Base-by-base conservation (phyloP, 345 rosid species). In the Boechera retrofracta region DNA sequence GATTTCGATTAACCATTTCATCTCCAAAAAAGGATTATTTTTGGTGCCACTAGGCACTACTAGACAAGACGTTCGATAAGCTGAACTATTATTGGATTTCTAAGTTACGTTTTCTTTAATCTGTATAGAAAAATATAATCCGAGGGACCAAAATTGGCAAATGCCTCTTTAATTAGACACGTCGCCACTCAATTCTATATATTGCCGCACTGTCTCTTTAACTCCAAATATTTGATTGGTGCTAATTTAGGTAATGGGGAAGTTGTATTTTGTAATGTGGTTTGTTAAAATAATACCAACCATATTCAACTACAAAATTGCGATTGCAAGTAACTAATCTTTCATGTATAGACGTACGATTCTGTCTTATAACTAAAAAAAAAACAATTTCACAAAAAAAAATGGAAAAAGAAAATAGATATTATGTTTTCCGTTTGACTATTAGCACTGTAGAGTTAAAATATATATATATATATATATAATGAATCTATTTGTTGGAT, bases 1-100 rank as follows among this genome's bases (percentile, higher is more conserved):
- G 52, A 60, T 41, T 26, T 72, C 29, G 62, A 61, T 72, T 47
- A 48, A 58, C 60, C 8, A 67, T 24, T 67, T 64, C 29, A 11
- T 75, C 61, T 67, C 52, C 57, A 8, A 49, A 75, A 49, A 39
- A 7, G 18, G 18, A 39, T 59, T 18, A 11, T 49, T 49, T 67
- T 53, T 67, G 56, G 62, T 68, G 74, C 74, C 69, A 68, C 79
- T 59, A 68, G 74, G 42, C 11, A 39, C 54, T 59, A 67, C 1
- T 41, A 41, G 44, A 59, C 68, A 75, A 67, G 69, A 49, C 68
- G 79, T 75, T 67, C 73, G 61, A 67, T 67, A 48, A 68, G 47
- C 29, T 68, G 55, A 59, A 49, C 21, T 15, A 26, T 76, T 60
- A 61, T 76, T 60, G 69, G 16, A 49, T 69, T 60, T 68, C 9